Evolutionary conservation across 1,284 basidiomycete species (phyloP), one percentile per base, ranked within the genome.

Genomic region (Meripilus lineatus): DNA sequence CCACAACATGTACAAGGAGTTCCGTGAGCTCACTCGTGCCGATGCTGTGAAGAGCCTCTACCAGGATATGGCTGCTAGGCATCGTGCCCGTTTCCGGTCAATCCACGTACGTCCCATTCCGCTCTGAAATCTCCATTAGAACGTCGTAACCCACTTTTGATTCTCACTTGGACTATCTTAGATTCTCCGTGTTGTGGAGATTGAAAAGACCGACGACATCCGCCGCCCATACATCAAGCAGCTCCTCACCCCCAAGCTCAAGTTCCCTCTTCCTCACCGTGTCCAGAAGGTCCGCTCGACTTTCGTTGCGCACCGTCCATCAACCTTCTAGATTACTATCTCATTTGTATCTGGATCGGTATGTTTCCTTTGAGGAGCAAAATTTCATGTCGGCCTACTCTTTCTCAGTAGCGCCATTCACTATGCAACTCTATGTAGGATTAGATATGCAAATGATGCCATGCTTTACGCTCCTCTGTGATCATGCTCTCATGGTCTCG

Each of bases 61-160:
- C 84, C 95, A 99, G 75, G 95, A 99, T 75, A 98, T 99, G 95
- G 93, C 96, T 62, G 93, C 95, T 53, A 84, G 94, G 58, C 96
- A 99, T 74, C 93, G 95, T 75, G 95, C 95, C 56, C 92, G 96
- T 65, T 99, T 98, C 85, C 83, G 95, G 71, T 97, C 91, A 45
- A 95, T 99, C 70, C 93, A 96, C 71, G 90, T 92, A 58, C 54
- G 84, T 70, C 23, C 15, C 22, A 32, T 22, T 17, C 33, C 11
- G 42, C 13, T n/a, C n/a, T n/a, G n/a, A n/a, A n/a, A 26, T 10
- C 32, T 32, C 17, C 36, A 24, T 37, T 20, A 4, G 17, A 17
- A 2, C 17, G 20, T 5, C 28, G 6, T 4, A 32, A 28, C 5
- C 20, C n/a, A 3, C 17, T 22, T 10, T 44, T n/a, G 3, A 17